phyloP scores from a whole-genome alignment of 306 rosid genomes.

The Boehmeria nivea region DNA sequence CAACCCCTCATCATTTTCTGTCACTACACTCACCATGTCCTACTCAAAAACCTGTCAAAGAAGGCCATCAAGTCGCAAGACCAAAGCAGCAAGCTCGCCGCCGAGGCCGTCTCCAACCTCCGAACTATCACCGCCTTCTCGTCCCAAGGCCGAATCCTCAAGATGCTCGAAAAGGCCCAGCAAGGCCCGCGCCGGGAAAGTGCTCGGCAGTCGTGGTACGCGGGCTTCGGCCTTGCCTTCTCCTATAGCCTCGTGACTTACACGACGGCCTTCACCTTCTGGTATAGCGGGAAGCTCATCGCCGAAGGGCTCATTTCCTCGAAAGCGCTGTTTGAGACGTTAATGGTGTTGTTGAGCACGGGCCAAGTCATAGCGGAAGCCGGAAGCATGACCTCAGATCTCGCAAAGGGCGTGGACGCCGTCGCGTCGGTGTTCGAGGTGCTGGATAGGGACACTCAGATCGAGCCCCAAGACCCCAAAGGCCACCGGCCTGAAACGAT shows the following conservation, averaged over 20 bases:
- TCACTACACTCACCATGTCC: slow-evolving; percentile 70
- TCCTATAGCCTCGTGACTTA: slow-evolving; percentile 48
- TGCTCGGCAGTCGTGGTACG: slow-evolving; percentile 72
- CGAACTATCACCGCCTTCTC: slow-evolving; percentile 79
- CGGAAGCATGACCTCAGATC: slow-evolving; percentile 84
- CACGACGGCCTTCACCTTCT: slow-evolving; percentile 73
- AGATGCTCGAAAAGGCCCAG: slow-evolving; percentile 78
- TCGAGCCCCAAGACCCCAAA: slow-evolving; percentile 55
- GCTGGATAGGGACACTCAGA: slow-evolving; percentile 55
- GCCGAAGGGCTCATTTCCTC: slow-evolving; percentile 37
- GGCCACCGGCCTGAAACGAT: slow-evolving; percentile 40
- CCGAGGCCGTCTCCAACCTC: slow-evolving; percentile 83
- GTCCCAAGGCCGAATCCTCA: slow-evolving; percentile 63
- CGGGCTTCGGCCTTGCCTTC: slow-evolving; percentile 70
- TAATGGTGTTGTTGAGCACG: slow-evolving; percentile 63
- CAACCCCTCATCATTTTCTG: slow-evolving; percentile 63
- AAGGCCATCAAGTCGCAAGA: slow-evolving; percentile 66
- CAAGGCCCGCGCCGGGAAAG: slow-evolving; percentile 62
- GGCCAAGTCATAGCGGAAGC: slow-evolving; percentile 90
- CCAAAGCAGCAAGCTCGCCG: slow-evolving; percentile 75
- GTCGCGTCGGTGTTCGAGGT: slow-evolving; percentile 66
- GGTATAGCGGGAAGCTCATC: slow-evolving; percentile 74
- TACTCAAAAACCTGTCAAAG: slow-evolving; percentile 49
- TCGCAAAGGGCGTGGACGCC: slow-evolving; percentile 63
- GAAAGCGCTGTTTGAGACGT: slow-evolving; percentile 60